Evolutionary conservation across 257 asterid species (phyloP).

Genomic region (Nicotiana noctiflora): DNA sequence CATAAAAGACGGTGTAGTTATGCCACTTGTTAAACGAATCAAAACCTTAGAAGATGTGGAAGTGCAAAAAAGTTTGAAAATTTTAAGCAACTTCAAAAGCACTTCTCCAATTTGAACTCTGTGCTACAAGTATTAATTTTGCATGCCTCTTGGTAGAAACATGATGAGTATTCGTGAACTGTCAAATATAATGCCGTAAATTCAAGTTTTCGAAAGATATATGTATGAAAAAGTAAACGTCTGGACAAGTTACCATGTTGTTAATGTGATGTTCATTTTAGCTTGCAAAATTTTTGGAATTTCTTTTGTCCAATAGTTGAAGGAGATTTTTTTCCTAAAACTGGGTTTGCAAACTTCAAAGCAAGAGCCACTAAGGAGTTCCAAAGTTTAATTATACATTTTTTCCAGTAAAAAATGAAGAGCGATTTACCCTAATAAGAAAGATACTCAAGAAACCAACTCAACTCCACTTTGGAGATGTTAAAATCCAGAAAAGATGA

Average conservation of each 20-base stretch:
- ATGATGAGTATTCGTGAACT: neutral
- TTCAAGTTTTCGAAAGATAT: neutral
- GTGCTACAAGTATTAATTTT: neutral
- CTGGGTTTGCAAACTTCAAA: neutral
- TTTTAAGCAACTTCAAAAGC: neutral
- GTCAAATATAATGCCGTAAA: neutral
- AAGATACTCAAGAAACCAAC: constrained; percentile 4
- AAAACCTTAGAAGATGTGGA: neutral
- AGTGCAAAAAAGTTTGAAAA: neutral
- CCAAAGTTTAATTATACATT: neutral
- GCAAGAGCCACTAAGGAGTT: neutral
- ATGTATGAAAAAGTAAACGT: neutral
- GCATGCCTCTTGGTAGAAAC: neutral
- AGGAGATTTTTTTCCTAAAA: neutral
- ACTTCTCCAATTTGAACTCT: neutral
- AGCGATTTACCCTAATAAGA: neutral
- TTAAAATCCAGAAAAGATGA: neutral
- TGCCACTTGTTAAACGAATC: neutral
- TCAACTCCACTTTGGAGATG: neutral
- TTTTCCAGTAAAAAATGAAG: neutral
- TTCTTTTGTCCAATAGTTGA: neutral
- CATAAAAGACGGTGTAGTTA: constrained; percentile 1
- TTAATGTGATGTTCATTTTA: neutral
- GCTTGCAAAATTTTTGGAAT: neutral
- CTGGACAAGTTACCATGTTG: neutral